Percentiles rank a stretch among this genome's conserved stretches.
phyloP scores from a whole-genome alignment of 768 basidiomycete species.

The Clavaria fumosa region DNA sequence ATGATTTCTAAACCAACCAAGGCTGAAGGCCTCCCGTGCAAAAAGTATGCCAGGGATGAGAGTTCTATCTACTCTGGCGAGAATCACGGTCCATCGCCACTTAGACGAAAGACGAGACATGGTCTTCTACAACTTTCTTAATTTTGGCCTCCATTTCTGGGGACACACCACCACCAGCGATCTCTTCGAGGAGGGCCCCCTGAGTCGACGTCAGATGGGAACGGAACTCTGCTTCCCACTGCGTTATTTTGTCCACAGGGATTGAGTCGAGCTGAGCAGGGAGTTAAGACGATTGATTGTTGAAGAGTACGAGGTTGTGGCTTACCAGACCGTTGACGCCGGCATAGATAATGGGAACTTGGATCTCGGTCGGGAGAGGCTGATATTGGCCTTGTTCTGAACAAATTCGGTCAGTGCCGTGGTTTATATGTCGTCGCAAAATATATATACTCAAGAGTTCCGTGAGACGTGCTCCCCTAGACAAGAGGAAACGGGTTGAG shows the following conservation, averaged over 20 bases:
- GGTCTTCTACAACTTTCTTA: slow-evolving; percentile 88
- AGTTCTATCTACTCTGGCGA: too few species aligned
- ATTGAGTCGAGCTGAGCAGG: slow-evolving; percentile 69
- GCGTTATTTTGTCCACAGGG: slow-evolving; percentile 86
- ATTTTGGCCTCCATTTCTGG: slow-evolving; percentile 86
- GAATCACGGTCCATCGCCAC: too few species aligned
- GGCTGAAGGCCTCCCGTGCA: too few species aligned
- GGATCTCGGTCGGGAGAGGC: slow-evolving; percentile 85
- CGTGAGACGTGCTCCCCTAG: slow-evolving; percentile 95
- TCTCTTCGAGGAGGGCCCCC: slow-evolving; percentile 64
- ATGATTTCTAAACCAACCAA: too few species aligned
- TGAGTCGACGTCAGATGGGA: slow-evolving; percentile 69
- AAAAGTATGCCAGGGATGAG: too few species aligned
- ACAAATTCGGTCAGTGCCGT: slow-evolving; percentile 11
- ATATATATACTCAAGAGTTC: slow-evolving; percentile 62
- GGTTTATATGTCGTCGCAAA: not conserved
- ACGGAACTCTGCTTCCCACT: slow-evolving; percentile 90
- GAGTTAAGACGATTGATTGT: not conserved
- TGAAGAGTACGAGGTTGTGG: slow-evolving; percentile 9
- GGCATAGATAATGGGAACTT: slow-evolving; percentile 98
- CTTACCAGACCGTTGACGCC: slow-evolving; percentile 97
- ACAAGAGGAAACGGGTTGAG: slow-evolving; percentile 95
- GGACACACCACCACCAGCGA: slow-evolving; percentile 69
- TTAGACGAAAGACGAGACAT: slow-evolving; percentile 66
- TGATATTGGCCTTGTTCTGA: slow-evolving; percentile 98